A percentile compares a stretch with the other conserved stretches of the same genome.
Evolutionary conservation across 139 green algal species (phyloP).

Genomic region (Pycnococcus provasolii): DNA sequence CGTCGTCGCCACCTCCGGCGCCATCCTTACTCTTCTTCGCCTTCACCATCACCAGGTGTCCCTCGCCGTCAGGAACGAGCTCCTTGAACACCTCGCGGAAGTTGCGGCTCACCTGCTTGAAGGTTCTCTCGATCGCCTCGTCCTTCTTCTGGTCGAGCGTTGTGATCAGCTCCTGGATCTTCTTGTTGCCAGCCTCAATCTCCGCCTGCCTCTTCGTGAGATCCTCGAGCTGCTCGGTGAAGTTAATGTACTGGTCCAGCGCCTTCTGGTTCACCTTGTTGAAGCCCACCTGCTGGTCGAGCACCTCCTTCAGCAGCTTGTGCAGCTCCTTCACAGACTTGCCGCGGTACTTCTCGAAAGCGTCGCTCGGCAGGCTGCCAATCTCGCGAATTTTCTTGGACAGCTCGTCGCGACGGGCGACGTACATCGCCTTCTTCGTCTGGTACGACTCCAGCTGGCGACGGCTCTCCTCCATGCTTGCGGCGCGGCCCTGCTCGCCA

Average conservation of each 20-base stretch:
- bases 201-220: slow-evolving; percentile 48
- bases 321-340: slow-evolving; percentile 56
- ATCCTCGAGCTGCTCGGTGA: slow-evolving; percentile 79
- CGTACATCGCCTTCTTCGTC: slow-evolving; percentile 37
- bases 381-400: slow-evolving; percentile 75
- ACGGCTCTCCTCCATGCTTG: slow-evolving; percentile 38
- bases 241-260: slow-evolving; percentile 88
- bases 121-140: slow-evolving; percentile 91
- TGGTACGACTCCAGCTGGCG: slow-evolving; percentile 51
- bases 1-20: background rate
- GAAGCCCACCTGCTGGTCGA: slow-evolving; percentile 47
- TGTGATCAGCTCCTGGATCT: slow-evolving; percentile 72
- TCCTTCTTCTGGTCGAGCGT: slow-evolving; percentile 91
- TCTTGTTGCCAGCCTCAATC: slow-evolving; percentile 39
- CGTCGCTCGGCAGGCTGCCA: slow-evolving; percentile 73
- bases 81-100: slow-evolving; percentile 88
- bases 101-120: slow-evolving; percentile 88
- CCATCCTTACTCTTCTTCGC: slow-evolving; percentile 22
- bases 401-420: slow-evolving; percentile 52
- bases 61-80: slow-evolving; percentile 67
- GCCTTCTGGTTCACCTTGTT: slow-evolving; percentile 89
- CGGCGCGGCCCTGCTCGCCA: slow-evolving; percentile 1
- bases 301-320: slow-evolving; percentile 40
- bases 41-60: slow-evolving; percentile 64
- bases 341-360: slow-evolving; percentile 62